These are phyloP conservation scores for Patellaria atrata DNA, from an alignment of 495 filamentous ascomycete species.

Conservation along the genomic window DNA sequence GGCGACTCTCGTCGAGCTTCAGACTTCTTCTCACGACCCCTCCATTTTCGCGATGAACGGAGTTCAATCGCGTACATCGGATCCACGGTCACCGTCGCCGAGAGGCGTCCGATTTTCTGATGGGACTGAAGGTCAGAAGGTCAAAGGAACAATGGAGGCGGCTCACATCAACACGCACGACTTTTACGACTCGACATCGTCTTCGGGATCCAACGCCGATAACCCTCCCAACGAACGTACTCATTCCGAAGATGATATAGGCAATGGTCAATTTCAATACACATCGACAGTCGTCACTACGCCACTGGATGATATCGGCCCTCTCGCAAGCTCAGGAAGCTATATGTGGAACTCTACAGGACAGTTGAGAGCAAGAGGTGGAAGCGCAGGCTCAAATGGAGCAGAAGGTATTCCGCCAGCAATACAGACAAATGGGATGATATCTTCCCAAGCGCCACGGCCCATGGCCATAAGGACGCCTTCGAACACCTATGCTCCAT, in stretches of 20 bases:
- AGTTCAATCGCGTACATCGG: too few relatives aligned
- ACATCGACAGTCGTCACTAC: constrained; percentile 14
- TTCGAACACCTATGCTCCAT: constrained; percentile 21
- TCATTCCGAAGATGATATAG: constrained; percentile 7
- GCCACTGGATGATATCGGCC: constrained; percentile 12
- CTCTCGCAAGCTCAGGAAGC: constrained; percentile 1
- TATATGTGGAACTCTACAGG: constrained; percentile 12
- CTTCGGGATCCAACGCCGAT: constrained; percentile 16
- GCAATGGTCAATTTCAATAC: constrained; percentile 17
- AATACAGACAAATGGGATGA: constrained; percentile 18
- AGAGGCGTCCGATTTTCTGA: constrained; percentile 1
- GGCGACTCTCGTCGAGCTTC: too few relatives aligned
- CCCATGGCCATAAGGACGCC: constrained; percentile 19
- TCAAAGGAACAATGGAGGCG: constrained; percentile 3
- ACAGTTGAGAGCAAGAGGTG: background rate
- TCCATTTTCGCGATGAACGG: too few relatives aligned
- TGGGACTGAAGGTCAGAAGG: background rate
- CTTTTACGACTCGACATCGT: constrained; percentile 13
- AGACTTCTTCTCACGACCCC: too few relatives aligned
- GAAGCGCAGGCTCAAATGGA: constrained; percentile 3
- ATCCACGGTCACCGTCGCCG: too few relatives aligned
- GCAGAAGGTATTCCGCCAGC: constrained; percentile 10
- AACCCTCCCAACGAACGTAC: constrained; percentile 7
- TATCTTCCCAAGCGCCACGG: constrained; percentile 5
- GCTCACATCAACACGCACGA: constrained; percentile 5